phyloP scores from a whole-genome alignment of 768 basidiomycete species.

The Suillus alpinus region DNA sequence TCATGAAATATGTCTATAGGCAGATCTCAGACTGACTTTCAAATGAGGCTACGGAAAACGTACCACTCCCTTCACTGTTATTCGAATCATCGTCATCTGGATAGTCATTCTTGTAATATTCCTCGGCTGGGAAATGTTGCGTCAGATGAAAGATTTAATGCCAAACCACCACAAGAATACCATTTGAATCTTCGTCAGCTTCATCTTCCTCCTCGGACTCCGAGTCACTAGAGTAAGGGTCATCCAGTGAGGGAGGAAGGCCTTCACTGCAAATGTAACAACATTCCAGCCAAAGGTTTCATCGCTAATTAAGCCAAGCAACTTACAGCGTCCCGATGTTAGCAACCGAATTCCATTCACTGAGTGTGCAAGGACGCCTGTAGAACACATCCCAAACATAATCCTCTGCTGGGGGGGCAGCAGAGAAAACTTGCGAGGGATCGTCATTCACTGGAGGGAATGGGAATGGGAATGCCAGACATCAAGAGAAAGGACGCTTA shows the following conservation, averaged over 20 bases:
- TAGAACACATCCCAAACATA: slow-evolving; percentile 88
- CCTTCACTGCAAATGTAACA: slow-evolving; percentile 47
- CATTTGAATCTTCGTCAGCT: slow-evolving; percentile 84
- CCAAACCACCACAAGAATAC: slow-evolving; percentile 32
- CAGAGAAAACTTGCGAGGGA: slow-evolving; percentile 9
- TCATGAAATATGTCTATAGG: slow-evolving; percentile 57
- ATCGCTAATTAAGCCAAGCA: background rate
- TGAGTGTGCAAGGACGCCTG: slow-evolving; percentile 57
- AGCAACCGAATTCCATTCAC: slow-evolving; percentile 56
- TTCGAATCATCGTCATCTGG: slow-evolving; percentile 62
- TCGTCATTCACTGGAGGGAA: slow-evolving; percentile 25
- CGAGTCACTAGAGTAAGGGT: slow-evolving; percentile 57
- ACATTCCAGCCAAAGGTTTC: background rate
- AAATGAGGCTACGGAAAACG: slow-evolving; percentile 5
- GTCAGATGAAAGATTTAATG: background rate
- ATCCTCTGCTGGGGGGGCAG: slow-evolving; percentile 39
- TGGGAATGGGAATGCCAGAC: background rate
- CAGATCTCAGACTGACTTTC: slow-evolving; percentile 3
- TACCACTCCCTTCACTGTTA: slow-evolving; percentile 40
- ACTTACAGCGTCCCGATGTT: slow-evolving; percentile 65
- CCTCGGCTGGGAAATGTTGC: slow-evolving; percentile 55
- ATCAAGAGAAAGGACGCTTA: slow-evolving; percentile 29
- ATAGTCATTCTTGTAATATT: slow-evolving; percentile 84
- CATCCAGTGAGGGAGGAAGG: slow-evolving; percentile 54
- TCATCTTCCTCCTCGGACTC: slow-evolving; percentile 71